phyloP scores from a whole-genome alignment of 495 filamentous ascomycete genomes.

The Lasiosphaeria miniovina region DNA sequence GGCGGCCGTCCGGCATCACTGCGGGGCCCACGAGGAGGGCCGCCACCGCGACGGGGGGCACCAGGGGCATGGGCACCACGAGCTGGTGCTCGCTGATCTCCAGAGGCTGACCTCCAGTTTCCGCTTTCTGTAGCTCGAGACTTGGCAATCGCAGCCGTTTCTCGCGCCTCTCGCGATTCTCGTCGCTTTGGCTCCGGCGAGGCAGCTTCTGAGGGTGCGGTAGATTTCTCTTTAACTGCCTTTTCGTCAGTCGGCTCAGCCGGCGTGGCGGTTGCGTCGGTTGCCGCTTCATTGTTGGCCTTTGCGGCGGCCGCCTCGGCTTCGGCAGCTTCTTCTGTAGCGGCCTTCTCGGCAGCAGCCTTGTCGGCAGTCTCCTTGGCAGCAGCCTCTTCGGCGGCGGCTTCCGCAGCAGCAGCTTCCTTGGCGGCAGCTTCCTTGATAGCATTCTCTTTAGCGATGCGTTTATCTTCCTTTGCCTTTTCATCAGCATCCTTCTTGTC shows the following conservation, averaged over 20 bases:
- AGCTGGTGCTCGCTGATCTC: conserved; percentile 35
- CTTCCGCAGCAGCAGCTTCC: conserved; percentile 22
- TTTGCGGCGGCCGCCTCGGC: conserved; percentile 37
- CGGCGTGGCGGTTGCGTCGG: conserved; percentile 23
- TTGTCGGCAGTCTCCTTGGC: conserved; percentile 74
- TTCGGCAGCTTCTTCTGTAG: conserved; percentile 57
- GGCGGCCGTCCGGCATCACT: conserved; percentile 39
- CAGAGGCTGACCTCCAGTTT: conserved; percentile 49
- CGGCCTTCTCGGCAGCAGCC: conserved; percentile 59
- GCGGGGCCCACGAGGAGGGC: conserved; percentile 43
- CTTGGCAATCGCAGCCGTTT: conserved; percentile 26
- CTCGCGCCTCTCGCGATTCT: conserved; percentile 17
- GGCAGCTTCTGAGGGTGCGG: conserved; percentile 21
- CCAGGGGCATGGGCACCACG: conserved; percentile 39
- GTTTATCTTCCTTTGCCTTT: conserved; percentile 74
- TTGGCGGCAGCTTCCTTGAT: conserved; percentile 57
- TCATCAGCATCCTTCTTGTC: conserved; percentile 88
- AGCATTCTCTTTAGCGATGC: conserved; percentile 59
- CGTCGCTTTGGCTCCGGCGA: conserved; percentile 35
- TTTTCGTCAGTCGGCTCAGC: conserved; percentile 23
- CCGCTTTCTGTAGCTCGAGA: conserved; percentile 47
- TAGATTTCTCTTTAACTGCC: conserved; percentile 18
- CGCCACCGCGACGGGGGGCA: conserved; percentile 37
- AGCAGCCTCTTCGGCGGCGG: conserved; percentile 34
- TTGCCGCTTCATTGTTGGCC: conserved; percentile 53